phyloP scores from a whole-genome alignment of 1,284 basidiomycete genomes.

The Fistulina hepatica region DNA sequence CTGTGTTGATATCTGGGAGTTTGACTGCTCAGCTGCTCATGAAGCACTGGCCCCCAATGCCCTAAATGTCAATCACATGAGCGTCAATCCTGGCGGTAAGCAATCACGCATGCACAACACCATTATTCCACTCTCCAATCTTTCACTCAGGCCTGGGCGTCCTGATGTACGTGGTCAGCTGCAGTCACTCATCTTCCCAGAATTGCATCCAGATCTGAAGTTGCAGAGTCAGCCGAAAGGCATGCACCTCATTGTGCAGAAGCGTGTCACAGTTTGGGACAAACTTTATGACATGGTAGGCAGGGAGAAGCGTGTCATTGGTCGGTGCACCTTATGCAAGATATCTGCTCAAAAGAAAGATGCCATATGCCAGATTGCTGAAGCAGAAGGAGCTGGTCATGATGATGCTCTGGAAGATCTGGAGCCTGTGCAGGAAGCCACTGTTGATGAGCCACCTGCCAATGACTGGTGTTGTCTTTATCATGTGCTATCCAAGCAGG shows the following conservation, averaged over 20 bases:
- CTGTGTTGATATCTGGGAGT: conserved; percentile 12
- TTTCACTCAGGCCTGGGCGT: no score
- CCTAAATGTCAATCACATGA: conserved; percentile 14
- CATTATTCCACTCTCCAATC: no score
- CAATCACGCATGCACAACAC: conserved; percentile 13
- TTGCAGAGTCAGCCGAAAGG: conserved; percentile 8
- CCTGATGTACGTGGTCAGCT: no score
- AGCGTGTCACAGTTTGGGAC: no score
- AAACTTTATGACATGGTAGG: not conserved
- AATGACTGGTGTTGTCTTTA: conserved; percentile 19
- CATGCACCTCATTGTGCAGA: conserved; percentile 8
- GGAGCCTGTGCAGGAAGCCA: conserved; percentile 8
- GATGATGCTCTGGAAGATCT: conserved; percentile 1
- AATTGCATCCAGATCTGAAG: not conserved
- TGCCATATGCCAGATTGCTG: conserved; percentile 1
- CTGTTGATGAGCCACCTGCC: conserved; percentile 8
- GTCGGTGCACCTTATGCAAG: conserved; percentile 4
- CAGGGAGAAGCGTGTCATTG: conserved; percentile 4
- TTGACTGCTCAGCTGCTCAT: conserved; percentile 16
- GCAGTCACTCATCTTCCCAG: conserved; percentile 6
- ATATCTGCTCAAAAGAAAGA: conserved; percentile 8
- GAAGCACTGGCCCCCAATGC: conserved; percentile 13
- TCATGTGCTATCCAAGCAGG: conserved; percentile 16
- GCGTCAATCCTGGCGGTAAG: conserved; percentile 9
- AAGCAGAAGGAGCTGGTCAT: conserved; percentile 6